Conservation (phyloP, 2,329 filamentous ascomycete species). For the Coniochaeta pulveracea region DNA sequence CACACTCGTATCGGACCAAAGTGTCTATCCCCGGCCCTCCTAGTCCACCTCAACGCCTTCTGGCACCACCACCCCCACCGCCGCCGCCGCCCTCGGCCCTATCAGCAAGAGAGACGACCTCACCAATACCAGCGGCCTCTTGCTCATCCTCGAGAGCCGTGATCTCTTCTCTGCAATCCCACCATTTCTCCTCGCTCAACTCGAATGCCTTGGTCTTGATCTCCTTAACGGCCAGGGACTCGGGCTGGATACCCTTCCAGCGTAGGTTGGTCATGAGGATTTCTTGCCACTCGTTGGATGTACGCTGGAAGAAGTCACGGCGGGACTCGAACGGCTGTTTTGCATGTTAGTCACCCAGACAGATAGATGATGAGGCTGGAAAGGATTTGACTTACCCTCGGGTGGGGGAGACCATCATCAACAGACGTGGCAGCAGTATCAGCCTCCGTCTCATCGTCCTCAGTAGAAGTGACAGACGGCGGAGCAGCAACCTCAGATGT, state of each 20-base stretch:
- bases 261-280: conserved; percentile 65
- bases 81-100: conserved; percentile 44
- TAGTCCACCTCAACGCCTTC: conserved; percentile 12
- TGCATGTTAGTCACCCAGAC: background rate
- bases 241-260: conserved; percentile 54
- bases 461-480: conserved; percentile 13
- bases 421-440: conserved; percentile 38
- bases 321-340: conserved; percentile 76
- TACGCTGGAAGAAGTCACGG: conserved; percentile 84
- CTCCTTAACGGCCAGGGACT: conserved; percentile 72
- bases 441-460: conserved; percentile 35
- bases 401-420: conserved; percentile 67
- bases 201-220: conserved; percentile 85
- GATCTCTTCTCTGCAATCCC: conserved; percentile 94
- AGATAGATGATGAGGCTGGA: background rate
- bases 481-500: conserved; percentile 8
- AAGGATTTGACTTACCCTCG: conserved; percentile 29
- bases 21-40: too few species aligned
- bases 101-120: conserved; percentile 81
- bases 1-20: too few species aligned
- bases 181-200: conserved; percentile 93
- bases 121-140: conserved; percentile 87
- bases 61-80: too few species aligned
- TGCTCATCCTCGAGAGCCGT: conserved; percentile 88
- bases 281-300: conserved; percentile 84